phyloP scores from a whole-genome alignment of 257 asterid species.

The Fraxinus pennsylvanica region DNA sequence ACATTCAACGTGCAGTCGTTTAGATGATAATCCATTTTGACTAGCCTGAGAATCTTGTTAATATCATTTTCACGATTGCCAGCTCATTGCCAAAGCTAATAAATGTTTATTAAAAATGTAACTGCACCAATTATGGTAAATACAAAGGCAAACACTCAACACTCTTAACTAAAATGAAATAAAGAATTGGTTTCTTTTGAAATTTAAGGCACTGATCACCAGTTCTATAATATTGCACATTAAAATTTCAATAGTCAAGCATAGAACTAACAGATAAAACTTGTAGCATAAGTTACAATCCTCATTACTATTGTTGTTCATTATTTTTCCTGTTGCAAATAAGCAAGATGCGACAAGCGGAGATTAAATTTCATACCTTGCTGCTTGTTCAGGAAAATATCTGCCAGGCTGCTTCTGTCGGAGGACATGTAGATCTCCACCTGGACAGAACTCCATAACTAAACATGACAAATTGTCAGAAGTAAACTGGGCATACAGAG shows the following conservation, averaged over 20 bases:
- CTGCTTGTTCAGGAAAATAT: conserved; percentile 77
- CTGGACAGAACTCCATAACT: conserved; percentile 95
- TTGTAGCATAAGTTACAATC: neutral
- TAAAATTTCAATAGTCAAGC: neutral
- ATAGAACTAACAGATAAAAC: neutral
- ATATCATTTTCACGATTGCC: neutral
- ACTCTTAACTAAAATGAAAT: neutral
- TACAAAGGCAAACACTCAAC: neutral
- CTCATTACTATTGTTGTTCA: neutral
- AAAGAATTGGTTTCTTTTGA: neutral
- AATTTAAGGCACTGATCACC: neutral
- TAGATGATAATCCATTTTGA: neutral
- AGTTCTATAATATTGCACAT: neutral
- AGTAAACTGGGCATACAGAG: conserved; percentile 81
- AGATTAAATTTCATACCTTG: conserved; percentile 55
- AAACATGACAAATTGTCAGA: conserved; percentile 80
- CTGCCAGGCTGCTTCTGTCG: conserved; percentile 85
- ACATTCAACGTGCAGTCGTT: too few relatives aligned
- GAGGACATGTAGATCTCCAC: conserved; percentile 92
- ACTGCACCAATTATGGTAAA: neutral
- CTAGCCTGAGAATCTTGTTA: neutral
- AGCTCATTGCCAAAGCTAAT: neutral
- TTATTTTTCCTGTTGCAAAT: neutral
- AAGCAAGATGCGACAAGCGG: neutral
- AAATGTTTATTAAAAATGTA: neutral